Percentiles rank a stretch among this genome's conserved stretches.
Evolutionary conservation across 495 filamentous ascomycete genomes (phyloP).

Genomic region (Darksidea phi): DNA sequence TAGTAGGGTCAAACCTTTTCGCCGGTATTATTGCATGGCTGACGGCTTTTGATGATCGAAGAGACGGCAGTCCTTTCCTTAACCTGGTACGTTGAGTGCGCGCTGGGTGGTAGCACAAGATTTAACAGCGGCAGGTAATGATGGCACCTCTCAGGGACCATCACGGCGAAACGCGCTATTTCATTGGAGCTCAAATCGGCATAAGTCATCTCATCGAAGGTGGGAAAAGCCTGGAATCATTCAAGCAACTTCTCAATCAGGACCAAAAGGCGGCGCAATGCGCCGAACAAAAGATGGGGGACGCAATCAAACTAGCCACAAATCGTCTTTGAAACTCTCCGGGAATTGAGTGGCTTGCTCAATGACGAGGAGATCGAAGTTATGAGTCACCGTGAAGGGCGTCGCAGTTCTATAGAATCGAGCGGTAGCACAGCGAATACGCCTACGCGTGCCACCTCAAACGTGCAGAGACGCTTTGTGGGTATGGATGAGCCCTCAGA

Average conservation of each 20-base stretch:
- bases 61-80: constrained; percentile 65
- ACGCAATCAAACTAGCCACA: constrained; percentile 22
- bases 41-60: constrained; percentile 40
- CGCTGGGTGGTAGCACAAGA: not conserved
- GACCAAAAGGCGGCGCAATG: constrained; percentile 31
- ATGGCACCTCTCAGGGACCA: constrained; percentile 62
- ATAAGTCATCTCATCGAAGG: constrained; percentile 59
- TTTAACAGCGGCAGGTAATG: constrained; percentile 45
- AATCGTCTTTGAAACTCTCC: constrained; percentile 27
- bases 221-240: constrained; percentile 56
- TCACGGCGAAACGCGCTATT: constrained; percentile 57
- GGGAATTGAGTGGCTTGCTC: constrained; percentile 40
- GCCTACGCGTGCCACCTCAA: constrained; percentile 6
- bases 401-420: constrained; percentile 22
- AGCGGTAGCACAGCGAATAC: constrained; percentile 16
- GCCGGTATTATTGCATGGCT: not conserved
- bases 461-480: constrained; percentile 17
- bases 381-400: constrained; percentile 14
- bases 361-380: constrained; percentile 41
- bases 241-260: constrained; percentile 48
- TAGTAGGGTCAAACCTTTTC: constrained; percentile 45
- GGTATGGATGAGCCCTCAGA: constrained; percentile 40
- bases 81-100: constrained; percentile 47
- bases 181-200: constrained; percentile 63
- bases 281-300: too few species aligned